Evolutionary conservation across 495 filamentous ascomycete species (phyloP).

Genomic region (Penicillium lagena): DNA sequence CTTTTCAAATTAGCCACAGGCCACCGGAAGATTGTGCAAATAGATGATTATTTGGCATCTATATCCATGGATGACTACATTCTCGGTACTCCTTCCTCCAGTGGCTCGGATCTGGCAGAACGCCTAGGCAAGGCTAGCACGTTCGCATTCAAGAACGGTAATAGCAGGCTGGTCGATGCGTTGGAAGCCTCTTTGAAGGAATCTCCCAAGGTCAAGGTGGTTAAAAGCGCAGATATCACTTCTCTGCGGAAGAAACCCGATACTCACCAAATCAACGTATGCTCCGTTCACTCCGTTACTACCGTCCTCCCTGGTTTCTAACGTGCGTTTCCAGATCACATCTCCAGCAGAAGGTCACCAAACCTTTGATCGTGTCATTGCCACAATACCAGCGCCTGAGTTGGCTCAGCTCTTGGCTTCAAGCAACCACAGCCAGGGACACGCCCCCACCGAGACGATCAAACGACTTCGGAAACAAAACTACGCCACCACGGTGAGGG

Average conservation of each 20-base stretch:
- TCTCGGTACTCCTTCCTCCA: no score
- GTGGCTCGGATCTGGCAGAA: no score
- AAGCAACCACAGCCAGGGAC: constrained; percentile 2
- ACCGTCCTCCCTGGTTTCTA: no score
- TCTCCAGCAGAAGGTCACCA: constrained; percentile 1
- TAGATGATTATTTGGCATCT: constrained; percentile 26
- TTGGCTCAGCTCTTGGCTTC: constrained; percentile 20
- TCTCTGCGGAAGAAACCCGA: constrained; percentile 7
- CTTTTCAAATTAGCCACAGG: not conserved
- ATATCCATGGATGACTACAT: no score
- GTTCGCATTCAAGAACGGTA: constrained; percentile 38
- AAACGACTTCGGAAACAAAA: constrained; percentile 40
- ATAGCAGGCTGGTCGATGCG: constrained; percentile 27
- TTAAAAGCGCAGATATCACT: constrained; percentile 13
- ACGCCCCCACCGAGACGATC: constrained; percentile 14
- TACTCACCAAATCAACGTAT: constrained; percentile 13
- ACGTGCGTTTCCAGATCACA: constrained; percentile 6
- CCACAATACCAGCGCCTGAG: constrained; percentile 52
- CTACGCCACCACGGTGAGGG: constrained; percentile 74
- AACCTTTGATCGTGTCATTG: constrained; percentile 60
- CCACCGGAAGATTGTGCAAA: not conserved
- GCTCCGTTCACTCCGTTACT: not conserved
- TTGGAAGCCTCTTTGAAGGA: constrained; percentile 16
- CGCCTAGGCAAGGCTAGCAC: constrained; percentile 33
- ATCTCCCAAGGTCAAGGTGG: constrained; percentile 25